Evolutionary conservation across 306 rosid genomes (phyloP).

Genomic region (Coriaria nepalensis): DNA sequence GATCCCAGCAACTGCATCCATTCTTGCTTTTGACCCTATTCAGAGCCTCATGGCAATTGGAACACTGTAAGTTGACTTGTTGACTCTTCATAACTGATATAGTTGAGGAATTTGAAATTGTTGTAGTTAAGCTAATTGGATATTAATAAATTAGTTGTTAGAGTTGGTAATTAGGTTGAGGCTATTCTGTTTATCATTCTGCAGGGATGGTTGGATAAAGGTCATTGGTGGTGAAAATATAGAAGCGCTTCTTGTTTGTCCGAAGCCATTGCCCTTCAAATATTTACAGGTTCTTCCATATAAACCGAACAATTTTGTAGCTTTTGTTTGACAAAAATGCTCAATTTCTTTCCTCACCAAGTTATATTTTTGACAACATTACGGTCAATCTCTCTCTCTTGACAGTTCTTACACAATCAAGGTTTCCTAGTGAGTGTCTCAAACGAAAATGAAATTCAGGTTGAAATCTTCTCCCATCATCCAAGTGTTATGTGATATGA

Average conservation of each 20-base stretch:
- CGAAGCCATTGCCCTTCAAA: constrained; percentile 46
- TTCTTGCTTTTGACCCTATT: constrained; percentile 60
- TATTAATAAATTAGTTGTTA: too few relatives aligned
- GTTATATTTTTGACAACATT: constrained; percentile 1
- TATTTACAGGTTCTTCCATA: constrained; percentile 55
- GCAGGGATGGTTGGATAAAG: constrained; percentile 91
- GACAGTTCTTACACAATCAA: constrained; percentile 79
- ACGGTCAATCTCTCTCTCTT: constrained; percentile 4
- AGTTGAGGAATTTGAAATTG: neutral
- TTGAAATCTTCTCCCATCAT: constrained; percentile 13
- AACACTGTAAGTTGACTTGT: constrained; percentile 46
- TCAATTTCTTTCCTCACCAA: neutral
- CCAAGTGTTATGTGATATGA: neutral
- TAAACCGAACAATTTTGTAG: constrained; percentile 1
- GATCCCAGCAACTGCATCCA: constrained; percentile 64
- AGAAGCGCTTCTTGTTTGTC: constrained; percentile 62
- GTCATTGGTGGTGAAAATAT: constrained; percentile 66
- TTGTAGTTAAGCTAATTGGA: too few relatives aligned
- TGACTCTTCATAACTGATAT: constrained; percentile 7
- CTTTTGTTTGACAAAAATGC: neutral
- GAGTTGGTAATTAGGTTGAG: neutral
- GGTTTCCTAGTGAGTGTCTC: constrained; percentile 74
- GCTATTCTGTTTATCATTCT: constrained; percentile 14
- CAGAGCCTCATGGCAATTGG: constrained; percentile 71
- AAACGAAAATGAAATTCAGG: constrained; percentile 75